These are phyloP conservation scores for Acrasis kona DNA, from an alignment of 78 protist species.

Conservation along the genomic window DNA sequence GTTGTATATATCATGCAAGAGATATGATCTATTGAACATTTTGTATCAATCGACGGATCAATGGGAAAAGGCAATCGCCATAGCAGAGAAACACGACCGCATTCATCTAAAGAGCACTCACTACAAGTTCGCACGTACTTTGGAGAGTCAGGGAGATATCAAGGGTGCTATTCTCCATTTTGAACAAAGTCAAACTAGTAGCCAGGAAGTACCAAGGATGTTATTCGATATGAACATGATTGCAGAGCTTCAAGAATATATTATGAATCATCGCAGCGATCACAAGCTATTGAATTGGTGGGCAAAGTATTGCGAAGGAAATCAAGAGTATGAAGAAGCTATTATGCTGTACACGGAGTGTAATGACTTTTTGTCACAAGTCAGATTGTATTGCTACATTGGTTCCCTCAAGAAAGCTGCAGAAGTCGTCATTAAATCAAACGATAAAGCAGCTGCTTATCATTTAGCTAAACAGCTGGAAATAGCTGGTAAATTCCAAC, in stretches of 20 bases:
- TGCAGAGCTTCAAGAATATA: slow-evolving; percentile 11
- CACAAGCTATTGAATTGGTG: slow-evolving; percentile 38
- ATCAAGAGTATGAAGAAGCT: slow-evolving; percentile 13
- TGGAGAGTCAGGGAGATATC: slow-evolving; percentile 38
- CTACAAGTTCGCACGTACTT: slow-evolving; percentile 9
- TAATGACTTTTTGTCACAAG: slow-evolving; percentile 26
- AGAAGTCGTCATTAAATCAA: neutral
- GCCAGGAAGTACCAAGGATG: slow-evolving; percentile 54
- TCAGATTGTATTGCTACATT: slow-evolving; percentile 30
- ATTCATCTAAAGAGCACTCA: slow-evolving; percentile 38
- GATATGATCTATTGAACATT: slow-evolving; percentile 48
- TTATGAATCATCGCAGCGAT: neutral
- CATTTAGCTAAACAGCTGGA: slow-evolving; percentile 42
- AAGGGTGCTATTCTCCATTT: slow-evolving; percentile 7
- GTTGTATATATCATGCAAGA: slow-evolving; percentile 23
- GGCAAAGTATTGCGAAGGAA: slow-evolving; percentile 48
- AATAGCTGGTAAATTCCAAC: neutral
- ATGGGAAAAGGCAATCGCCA: slow-evolving; percentile 37
- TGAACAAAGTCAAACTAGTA: slow-evolving; percentile 21
- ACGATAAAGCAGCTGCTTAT: slow-evolving; percentile 38
- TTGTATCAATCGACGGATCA: slow-evolving; percentile 35
- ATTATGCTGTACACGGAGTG: slow-evolving; percentile 35
- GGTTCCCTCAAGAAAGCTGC: neutral
- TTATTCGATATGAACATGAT: neutral
- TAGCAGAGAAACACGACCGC: slow-evolving; percentile 45